phyloP scores from a whole-genome alignment of 768 basidiomycete genomes.

The Hygrophorus pudorinus region DNA sequence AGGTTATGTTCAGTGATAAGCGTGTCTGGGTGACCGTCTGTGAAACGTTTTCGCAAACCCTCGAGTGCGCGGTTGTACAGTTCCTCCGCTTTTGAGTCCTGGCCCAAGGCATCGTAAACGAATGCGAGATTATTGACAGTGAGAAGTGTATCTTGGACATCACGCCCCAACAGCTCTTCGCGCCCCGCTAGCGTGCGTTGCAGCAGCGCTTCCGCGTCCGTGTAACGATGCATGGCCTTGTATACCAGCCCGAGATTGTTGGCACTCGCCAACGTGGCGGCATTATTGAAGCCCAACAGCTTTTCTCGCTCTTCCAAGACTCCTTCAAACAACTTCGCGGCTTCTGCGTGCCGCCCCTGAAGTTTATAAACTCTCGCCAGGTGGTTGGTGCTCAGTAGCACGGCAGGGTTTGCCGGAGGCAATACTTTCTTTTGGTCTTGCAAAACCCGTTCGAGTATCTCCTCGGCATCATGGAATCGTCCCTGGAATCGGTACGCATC shows the following conservation, averaged over 20 bases:
- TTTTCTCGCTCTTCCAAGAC: neutral
- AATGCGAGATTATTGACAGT: neutral
- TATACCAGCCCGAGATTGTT: neutral
- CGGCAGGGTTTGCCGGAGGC: too few species aligned
- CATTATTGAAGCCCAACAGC: neutral
- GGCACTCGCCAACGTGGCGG: neutral
- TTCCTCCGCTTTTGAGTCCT: neutral
- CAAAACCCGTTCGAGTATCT: too few species aligned
- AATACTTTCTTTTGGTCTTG: too few species aligned
- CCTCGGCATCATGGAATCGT: too few species aligned
- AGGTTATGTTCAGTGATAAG: neutral
- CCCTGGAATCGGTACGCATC: too few species aligned
- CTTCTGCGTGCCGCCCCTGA: neutral
- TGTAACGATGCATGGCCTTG: neutral
- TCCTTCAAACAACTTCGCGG: neutral
- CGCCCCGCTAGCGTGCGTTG: neutral
- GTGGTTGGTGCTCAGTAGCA: too few species aligned
- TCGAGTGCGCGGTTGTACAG: conserved; percentile 7
- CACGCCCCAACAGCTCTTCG: neutral
- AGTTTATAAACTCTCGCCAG: too few species aligned
- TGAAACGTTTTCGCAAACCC: neutral
- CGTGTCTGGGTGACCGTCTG: neutral
- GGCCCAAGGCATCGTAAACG: neutral
- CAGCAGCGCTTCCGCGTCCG: neutral
- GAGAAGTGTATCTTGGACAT: neutral